Evolutionary conservation across 192 early-diverging fungal species (phyloP).

Genomic region (Backusella tarrabulga): DNA sequence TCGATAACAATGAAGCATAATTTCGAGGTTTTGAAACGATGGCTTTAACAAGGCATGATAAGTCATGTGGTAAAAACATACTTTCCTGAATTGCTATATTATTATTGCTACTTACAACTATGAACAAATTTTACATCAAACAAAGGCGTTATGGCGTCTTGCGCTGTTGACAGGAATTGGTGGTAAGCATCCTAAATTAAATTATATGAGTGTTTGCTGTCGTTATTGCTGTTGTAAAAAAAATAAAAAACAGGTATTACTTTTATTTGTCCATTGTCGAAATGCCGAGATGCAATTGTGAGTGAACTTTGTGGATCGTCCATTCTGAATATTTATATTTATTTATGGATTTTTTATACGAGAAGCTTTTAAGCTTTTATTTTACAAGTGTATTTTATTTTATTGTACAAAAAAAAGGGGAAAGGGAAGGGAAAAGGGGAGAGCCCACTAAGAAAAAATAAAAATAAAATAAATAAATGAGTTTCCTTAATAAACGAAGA

Average conservation of each 20-base stretch:
- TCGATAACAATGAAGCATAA: not conserved
- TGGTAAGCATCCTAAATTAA: slow-evolving; percentile 11
- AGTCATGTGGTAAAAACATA: not conserved
- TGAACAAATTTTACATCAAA: slow-evolving; percentile 18
- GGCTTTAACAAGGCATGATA: slow-evolving; percentile 4
- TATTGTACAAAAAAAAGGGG: not conserved
- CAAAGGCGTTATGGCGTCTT: not conserved
- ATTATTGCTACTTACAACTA: slow-evolving; percentile 5
- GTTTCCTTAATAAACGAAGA: slow-evolving; percentile 1
- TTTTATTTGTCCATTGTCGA: slow-evolving; percentile 33
- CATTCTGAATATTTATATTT: slow-evolving; percentile 13
- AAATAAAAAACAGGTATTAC: slow-evolving; percentile 4
- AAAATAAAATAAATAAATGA: slow-evolving; percentile 7
- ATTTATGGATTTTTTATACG: not conserved
- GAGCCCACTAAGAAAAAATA: not conserved
- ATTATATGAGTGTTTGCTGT: not conserved
- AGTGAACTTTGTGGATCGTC: slow-evolving; percentile 25
- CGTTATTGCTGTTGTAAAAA: not conserved
- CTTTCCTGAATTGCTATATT: not conserved
- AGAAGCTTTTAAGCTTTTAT: not conserved
- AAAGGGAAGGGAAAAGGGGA: not conserved
- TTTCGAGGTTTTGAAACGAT: slow-evolving; percentile 12
- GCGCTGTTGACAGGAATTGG: slow-evolving; percentile 9
- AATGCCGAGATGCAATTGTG: slow-evolving; percentile 14
- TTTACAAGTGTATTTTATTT: not conserved